Percentiles rank a stretch among this genome's conserved stretches.
Evolutionary conservation across 805 yeast species (phyloP).

Genomic region (Schizosaccharomyces lindneri): DNA sequence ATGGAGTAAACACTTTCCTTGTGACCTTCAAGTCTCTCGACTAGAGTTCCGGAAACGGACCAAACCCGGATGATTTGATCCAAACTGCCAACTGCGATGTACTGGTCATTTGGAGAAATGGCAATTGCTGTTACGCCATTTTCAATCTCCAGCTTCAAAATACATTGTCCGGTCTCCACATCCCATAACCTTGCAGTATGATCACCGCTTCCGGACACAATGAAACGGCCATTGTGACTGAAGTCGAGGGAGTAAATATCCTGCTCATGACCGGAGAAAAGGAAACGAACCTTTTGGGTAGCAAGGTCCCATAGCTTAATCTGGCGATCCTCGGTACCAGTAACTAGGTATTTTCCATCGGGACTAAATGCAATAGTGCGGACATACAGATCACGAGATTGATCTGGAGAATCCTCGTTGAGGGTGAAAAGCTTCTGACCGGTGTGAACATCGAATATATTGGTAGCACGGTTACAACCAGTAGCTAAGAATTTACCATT

Average conservation of each 20-base stretch:
- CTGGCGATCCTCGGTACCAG: conserved; percentile 55
- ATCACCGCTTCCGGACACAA: conserved; percentile 91
- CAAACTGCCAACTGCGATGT: conserved; percentile 86
- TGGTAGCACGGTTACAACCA: conserved; percentile 89
- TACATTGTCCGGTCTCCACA: conserved; percentile 66
- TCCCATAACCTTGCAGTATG: conserved; percentile 94
- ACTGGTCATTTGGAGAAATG: conserved; percentile 79
- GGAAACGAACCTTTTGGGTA: conserved; percentile 59
- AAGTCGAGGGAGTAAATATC: conserved; percentile 89
- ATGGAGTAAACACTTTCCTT: conserved; percentile 89
- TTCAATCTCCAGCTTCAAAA: conserved; percentile 69
- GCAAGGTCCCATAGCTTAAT: conserved; percentile 91
- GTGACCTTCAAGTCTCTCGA: conserved; percentile 85
- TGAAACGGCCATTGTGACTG: conserved; percentile 77
- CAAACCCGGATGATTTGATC: conserved; percentile 91
- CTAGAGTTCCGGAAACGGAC: conserved; percentile 77
- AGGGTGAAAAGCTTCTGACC: conserved; percentile 74
- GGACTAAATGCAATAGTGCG: conserved; percentile 93
- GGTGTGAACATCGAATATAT: conserved; percentile 74
- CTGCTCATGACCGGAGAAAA: conserved; percentile 80
- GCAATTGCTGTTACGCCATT: conserved; percentile 98
- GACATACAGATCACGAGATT: conserved; percentile 65
- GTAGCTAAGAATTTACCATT: conserved; percentile 88
- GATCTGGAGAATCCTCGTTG: conserved; percentile 53
- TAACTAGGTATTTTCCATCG: conserved; percentile 75